Percentiles rank a stretch among this genome's conserved stretches.
These are phyloP conservation scores for Echites panduratus DNA, from an alignment of 257 asterid genomes.

Conservation along the genomic window DNA sequence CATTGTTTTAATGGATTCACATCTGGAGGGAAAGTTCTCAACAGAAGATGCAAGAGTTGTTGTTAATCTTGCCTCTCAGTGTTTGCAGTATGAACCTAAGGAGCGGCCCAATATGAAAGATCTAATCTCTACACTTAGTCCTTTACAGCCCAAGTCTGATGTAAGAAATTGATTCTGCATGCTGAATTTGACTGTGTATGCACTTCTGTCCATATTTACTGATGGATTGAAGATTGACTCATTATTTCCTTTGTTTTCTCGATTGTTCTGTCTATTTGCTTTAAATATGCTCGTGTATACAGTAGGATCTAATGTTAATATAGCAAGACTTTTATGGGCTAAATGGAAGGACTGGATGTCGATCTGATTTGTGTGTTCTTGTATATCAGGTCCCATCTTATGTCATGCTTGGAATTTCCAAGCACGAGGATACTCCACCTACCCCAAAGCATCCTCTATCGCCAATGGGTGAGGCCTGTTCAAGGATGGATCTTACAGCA, in stretches of 20 bases:
- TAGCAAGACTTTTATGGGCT: not conserved
- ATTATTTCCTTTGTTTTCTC: not conserved
- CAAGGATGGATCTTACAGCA: conserved; percentile 89
- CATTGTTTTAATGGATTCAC: conserved; percentile 76
- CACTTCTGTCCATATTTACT: not conserved
- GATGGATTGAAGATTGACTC: not conserved
- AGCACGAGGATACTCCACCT: conserved; percentile 63
- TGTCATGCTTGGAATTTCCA: conserved; percentile 78
- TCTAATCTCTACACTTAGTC: conserved; percentile 70
- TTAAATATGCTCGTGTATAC: not conserved
- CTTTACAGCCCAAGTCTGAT: conserved; percentile 62
- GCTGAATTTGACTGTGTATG: not conserved
- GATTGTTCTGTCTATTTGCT: not conserved
- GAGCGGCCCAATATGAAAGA: conserved; percentile 80
- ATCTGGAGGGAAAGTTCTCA: conserved; percentile 82
- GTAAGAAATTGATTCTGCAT: conserved; percentile 26
- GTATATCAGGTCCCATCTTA: conserved; percentile 72
- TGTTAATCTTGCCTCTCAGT: conserved; percentile 75
- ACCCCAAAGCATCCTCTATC: conserved; percentile 81
- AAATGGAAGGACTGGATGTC: not conserved
- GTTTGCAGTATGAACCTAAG: conserved; percentile 83
- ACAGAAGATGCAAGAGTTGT: conserved; percentile 77
- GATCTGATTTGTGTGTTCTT: conserved; percentile 1
- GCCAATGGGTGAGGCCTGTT: conserved; percentile 92
- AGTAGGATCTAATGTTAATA: not conserved